Percentiles rank a stretch among this genome's conserved stretches.
Evolutionary conservation across 2,329 filamentous ascomycete genomes (phyloP).

Genomic region (Diaporthe ampelina): DNA sequence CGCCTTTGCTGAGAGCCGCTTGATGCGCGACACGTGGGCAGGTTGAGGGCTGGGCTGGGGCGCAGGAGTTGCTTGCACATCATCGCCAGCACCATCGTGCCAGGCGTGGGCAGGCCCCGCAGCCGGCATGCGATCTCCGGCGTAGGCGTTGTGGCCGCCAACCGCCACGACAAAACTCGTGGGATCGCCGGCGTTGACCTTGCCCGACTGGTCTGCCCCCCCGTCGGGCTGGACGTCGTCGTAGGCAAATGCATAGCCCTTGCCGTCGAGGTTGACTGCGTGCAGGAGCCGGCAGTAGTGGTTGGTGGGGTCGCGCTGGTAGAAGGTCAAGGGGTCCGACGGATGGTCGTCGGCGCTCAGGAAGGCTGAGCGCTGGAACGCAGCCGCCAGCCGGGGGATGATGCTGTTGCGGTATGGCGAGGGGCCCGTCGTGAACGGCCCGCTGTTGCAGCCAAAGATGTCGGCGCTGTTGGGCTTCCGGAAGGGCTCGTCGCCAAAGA

Average conservation of each 20-base stretch:
- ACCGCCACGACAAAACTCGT: constrained; percentile 64
- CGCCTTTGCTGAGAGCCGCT: constrained; percentile 35
- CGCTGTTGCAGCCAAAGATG: constrained; percentile 76
- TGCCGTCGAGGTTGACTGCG: constrained; percentile 64
- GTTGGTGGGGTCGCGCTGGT: constrained; percentile 62
- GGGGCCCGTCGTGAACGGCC: constrained; percentile 66
- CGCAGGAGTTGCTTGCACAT: neutral
- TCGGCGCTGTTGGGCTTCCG: constrained; percentile 69
- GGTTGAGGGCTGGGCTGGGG: neutral
- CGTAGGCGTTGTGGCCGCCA: constrained; percentile 56
- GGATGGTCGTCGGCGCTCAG: constrained; percentile 61
- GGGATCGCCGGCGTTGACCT: constrained; percentile 66
- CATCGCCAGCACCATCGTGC: neutral
- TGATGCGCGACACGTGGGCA: constrained; percentile 26
- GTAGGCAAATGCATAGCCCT: constrained; percentile 73
- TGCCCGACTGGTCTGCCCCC: constrained; percentile 68
- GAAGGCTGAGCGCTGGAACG: constrained; percentile 65
- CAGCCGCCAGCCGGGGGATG: constrained; percentile 64
- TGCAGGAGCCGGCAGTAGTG: constrained; percentile 72
- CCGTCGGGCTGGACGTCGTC: constrained; percentile 69
- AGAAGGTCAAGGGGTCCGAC: constrained; percentile 53
- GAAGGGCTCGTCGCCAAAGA: constrained; percentile 61
- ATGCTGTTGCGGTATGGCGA: constrained; percentile 57
- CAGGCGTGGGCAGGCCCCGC: neutral
- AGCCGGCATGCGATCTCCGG: constrained; percentile 40